Evolutionary conservation across 345 rosid species (phyloP).

Genomic region (Pugionium cornutum): DNA sequence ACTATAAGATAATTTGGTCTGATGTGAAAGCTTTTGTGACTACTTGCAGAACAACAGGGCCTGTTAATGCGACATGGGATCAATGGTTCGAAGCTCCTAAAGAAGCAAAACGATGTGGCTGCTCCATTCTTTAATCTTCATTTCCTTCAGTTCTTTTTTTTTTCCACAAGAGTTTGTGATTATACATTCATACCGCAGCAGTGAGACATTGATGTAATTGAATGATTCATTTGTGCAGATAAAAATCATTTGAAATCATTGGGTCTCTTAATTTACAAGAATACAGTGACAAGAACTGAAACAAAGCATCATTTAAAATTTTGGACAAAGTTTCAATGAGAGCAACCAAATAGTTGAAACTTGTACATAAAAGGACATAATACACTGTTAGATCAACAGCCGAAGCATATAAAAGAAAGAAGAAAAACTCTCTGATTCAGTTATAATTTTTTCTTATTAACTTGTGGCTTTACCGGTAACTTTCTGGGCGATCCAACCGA

Average conservation of each 20-base stretch:
- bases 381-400: slow-evolving; percentile 20
- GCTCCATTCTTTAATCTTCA: slow-evolving; percentile 61
- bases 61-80: slow-evolving; percentile 72
- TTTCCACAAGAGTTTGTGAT: slow-evolving; percentile 30
- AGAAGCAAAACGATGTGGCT: slow-evolving; percentile 65
- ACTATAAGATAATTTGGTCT: slow-evolving; percentile 10
- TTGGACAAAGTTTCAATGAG: slow-evolving; percentile 13
- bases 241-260: slow-evolving; percentile 20
- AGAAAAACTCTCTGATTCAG: slow-evolving; percentile 1
- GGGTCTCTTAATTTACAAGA: slow-evolving; percentile 24
- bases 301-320: slow-evolving; percentile 19
- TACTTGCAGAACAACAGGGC: slow-evolving; percentile 66
- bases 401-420: slow-evolving; percentile 15
- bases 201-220: slow-evolving; percentile 30
- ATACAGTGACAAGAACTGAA: slow-evolving; percentile 11
- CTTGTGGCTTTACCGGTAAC: slow-evolving; percentile 76
- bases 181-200: slow-evolving; percentile 13
- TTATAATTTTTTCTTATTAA: slow-evolving; percentile 35
- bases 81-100: slow-evolving; percentile 82
- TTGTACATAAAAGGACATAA: slow-evolving; percentile 16
- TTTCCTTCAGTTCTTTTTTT: background rate
- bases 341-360: slow-evolving; percentile 11
- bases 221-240: slow-evolving; percentile 42
- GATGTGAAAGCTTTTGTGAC: slow-evolving; percentile 13
- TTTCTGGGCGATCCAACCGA: slow-evolving; percentile 85